Percentiles rank a stretch among this genome's conserved stretches.
These are phyloP conservation scores for Plenodomus tracheiphilus DNA, from an alignment of 2,329 filamentous ascomycete species.

Conservation along the genomic window DNA sequence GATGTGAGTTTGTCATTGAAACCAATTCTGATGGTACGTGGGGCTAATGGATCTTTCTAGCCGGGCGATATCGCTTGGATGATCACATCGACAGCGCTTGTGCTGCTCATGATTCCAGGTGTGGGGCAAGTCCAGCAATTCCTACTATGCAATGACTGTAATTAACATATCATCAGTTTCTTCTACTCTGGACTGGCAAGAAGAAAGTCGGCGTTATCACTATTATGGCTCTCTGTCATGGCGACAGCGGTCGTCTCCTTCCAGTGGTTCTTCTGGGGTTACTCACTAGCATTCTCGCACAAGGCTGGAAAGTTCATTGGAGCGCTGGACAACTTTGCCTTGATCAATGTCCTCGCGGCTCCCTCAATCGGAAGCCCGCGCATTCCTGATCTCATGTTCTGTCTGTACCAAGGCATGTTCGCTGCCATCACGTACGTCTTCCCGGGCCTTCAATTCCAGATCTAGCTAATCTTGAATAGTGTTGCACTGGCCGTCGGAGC, in stretches of 20 bases:
- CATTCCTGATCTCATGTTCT: conserved; percentile 83
- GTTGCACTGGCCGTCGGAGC: conserved; percentile 84
- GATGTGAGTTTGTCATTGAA: conserved; percentile 57
- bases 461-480: conserved; percentile 44
- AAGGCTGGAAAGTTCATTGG: conserved; percentile 75
- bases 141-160: neutral
- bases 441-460: neutral
- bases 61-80: conserved; percentile 84
- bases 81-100: conserved; percentile 73
- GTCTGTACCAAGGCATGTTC: conserved; percentile 87
- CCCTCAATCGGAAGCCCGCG: conserved; percentile 74
- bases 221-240: conserved; percentile 85
- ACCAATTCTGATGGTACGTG: conserved; percentile 17
- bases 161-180: conserved; percentile 58
- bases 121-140: conserved; percentile 61
- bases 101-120: conserved; percentile 90
- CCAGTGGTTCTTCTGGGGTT: conserved; percentile 97
- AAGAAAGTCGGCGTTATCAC: conserved; percentile 83
- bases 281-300: conserved; percentile 81
- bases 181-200: conserved; percentile 91
- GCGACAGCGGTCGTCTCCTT: conserved; percentile 78
- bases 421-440: conserved; percentile 80
- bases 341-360: conserved; percentile 72
- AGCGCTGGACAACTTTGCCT: conserved; percentile 76
- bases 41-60: conserved; percentile 50